Conservation (phyloP, 148 eudicot genomes). For the Mesembryanthemum crystallinum region DNA sequence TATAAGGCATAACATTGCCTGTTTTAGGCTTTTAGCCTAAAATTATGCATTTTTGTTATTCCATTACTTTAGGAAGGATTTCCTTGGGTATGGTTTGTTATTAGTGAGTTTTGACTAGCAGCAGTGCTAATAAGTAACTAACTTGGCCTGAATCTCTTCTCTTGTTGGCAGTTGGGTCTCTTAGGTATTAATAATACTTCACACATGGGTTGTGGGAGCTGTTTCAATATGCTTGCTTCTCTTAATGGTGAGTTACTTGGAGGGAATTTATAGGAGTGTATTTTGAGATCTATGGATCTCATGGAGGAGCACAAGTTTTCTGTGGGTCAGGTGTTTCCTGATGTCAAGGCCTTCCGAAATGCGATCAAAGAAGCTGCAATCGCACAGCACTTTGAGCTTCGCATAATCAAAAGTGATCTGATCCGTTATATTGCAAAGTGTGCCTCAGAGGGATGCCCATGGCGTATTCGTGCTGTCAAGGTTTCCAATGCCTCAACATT, state of each 20-base stretch:
- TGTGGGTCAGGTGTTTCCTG: slow-evolving; percentile 62
- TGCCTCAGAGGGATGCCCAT: slow-evolving; percentile 58
- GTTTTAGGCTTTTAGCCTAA: no score
- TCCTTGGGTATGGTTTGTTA: background rate
- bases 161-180: background rate
- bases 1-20: background rate
- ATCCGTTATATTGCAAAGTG: slow-evolving; percentile 62
- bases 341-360: slow-evolving; percentile 56
- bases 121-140: background rate
- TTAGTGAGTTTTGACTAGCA: background rate
- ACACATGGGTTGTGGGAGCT: background rate
- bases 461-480: slow-evolving; percentile 66
- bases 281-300: slow-evolving; percentile 7
- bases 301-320: slow-evolving; percentile 43
- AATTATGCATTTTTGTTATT: background rate
- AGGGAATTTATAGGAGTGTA: background rate
- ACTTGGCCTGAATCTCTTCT: background rate
- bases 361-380: slow-evolving; percentile 71
- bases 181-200: background rate
- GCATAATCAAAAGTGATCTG: slow-evolving; percentile 55
- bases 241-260: background rate
- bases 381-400: slow-evolving; percentile 66
- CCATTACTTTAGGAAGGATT: background rate
- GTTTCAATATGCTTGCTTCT: background rate
- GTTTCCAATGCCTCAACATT: slow-evolving; percentile 44